These are phyloP conservation scores for Berberis vulgaris DNA, from an alignment of 164 flowering plant genomes.

Conservation along the genomic window DNA sequence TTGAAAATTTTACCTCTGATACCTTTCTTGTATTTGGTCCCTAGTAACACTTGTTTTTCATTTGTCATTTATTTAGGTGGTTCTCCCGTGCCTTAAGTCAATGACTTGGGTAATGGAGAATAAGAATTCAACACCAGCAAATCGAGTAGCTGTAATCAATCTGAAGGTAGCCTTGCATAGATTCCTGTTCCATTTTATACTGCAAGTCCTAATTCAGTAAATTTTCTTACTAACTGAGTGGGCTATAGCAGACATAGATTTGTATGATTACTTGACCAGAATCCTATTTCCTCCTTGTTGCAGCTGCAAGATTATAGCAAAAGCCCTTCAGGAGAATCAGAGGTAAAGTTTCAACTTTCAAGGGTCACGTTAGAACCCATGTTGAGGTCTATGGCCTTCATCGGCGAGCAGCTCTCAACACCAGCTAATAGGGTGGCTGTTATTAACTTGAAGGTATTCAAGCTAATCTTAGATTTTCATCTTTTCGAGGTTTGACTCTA, in stretches of 20 bases:
- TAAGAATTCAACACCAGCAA: slow-evolving; percentile 43
- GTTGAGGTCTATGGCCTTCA: slow-evolving; percentile 73
- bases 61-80: slow-evolving; percentile 20
- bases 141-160: slow-evolving; percentile 67
- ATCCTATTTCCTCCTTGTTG: not conserved
- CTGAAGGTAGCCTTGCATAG: slow-evolving; percentile 41
- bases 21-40: not conserved
- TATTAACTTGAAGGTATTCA: slow-evolving; percentile 43
- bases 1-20: not conserved
- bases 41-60: not conserved
- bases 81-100: slow-evolving; percentile 79
- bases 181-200: not conserved
- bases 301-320: slow-evolving; percentile 76
- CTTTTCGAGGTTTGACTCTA: slow-evolving; percentile 28
- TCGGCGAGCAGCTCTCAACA: slow-evolving; percentile 59
- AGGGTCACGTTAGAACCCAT: slow-evolving; percentile 64
- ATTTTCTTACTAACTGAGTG: not conserved
- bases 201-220: not conserved
- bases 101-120: slow-evolving; percentile 92
- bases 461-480: slow-evolving; percentile 8
- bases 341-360: slow-evolving; percentile 73
- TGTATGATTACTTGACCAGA: not conserved
- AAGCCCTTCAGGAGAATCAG: slow-evolving; percentile 54
- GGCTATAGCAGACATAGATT: not conserved
- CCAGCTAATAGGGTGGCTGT: slow-evolving; percentile 36